These are phyloP conservation scores for Phytophthora ohioensis DNA, from an alignment of 352 stramenopile genomes.

Conservation along the genomic window DNA sequence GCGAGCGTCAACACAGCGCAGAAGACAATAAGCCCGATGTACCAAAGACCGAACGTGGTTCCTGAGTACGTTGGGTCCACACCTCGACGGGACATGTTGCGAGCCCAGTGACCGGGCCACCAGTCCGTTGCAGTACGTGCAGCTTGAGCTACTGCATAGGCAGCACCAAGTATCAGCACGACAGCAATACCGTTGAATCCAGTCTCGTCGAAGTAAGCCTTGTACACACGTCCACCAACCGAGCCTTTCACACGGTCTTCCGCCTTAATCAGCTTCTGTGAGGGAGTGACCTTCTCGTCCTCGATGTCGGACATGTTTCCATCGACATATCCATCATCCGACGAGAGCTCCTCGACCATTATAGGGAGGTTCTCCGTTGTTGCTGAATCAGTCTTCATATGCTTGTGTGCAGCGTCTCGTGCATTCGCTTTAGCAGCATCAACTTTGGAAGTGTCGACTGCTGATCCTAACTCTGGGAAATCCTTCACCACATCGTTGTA, in stretches of 20 bases:
- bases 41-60: neutral
- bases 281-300: neutral
- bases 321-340: neutral
- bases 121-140: neutral
- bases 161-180: neutral
- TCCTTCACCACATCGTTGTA: conserved; percentile 61
- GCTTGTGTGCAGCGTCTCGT: no score
- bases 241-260: neutral
- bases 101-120: neutral
- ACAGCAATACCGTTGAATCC: neutral
- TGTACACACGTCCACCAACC: neutral
- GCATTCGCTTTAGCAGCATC: neutral
- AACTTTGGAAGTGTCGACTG: neutral
- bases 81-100: neutral
- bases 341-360: neutral
- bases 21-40: neutral
- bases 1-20: neutral
- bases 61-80: neutral
- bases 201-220: neutral
- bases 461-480: conserved; percentile 27
- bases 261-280: neutral
- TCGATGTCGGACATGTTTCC: neutral
- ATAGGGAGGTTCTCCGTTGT: neutral
- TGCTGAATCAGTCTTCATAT: neutral
- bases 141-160: neutral